These are phyloP conservation scores for Dillenia suffruticosa DNA, from an alignment of 164 flowering plant genomes.

Conservation along the genomic window DNA sequence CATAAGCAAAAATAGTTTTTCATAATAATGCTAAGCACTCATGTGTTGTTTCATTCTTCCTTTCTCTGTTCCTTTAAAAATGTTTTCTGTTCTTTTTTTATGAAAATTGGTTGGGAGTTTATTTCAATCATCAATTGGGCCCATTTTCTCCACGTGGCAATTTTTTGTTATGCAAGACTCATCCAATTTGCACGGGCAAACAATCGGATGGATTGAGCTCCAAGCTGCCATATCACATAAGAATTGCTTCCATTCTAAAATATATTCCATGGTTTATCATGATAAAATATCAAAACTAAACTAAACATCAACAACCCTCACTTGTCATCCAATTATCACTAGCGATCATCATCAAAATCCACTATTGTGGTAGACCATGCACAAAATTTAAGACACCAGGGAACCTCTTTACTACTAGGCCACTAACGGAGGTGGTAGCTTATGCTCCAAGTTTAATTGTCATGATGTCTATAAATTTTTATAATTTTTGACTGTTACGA, in stretches of 20 bases:
- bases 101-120: conserved; percentile 17
- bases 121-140: conserved; percentile 6
- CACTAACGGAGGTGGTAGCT: too few relatives aligned
- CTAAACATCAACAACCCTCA: too few relatives aligned
- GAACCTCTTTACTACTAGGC: too few relatives aligned
- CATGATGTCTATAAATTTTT: too few relatives aligned
- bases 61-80: neutral
- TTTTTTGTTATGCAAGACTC: conserved; percentile 16
- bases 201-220: too few relatives aligned
- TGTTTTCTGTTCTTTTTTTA: conserved; percentile 9
- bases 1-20: conserved; percentile 6
- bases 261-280: neutral
- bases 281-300: too few relatives aligned
- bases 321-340: too few relatives aligned
- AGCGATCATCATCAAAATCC: too few relatives aligned
- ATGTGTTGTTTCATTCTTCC: conserved; percentile 16
- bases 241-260: neutral
- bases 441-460: too few relatives aligned
- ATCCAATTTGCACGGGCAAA: conserved; percentile 10
- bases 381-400: too few relatives aligned
- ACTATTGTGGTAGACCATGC: too few relatives aligned
- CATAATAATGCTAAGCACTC: conserved; percentile 20
- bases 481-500: too few relatives aligned
- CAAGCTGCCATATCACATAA: neutral
- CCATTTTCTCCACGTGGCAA: conserved; percentile 15